Evolutionary conservation across 805 yeast genomes (phyloP).

Genomic region (Pichia scutulata): DNA sequence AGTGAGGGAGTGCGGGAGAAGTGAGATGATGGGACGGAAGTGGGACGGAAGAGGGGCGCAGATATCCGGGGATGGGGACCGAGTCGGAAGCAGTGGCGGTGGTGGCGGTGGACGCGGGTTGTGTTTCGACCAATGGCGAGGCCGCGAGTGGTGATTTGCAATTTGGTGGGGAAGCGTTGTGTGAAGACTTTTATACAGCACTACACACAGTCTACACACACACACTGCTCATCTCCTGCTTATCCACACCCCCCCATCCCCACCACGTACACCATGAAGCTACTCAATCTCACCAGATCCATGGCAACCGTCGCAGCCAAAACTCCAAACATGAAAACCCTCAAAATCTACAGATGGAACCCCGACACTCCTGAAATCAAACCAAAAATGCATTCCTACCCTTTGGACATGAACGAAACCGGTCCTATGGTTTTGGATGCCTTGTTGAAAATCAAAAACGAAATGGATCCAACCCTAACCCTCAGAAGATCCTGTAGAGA

Average conservation of each 20-base stretch:
- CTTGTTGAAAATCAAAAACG: conserved; percentile 87
- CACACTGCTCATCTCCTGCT: no score
- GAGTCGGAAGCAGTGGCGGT: no score
- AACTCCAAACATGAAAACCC: conserved; percentile 62
- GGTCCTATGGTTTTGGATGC: conserved; percentile 99
- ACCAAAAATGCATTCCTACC: conserved; percentile 78
- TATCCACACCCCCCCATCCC: background rate
- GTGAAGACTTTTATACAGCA: no score
- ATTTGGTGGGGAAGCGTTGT: no score
- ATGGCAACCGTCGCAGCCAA: conserved; percentile 52
- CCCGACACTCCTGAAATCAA: conserved; percentile 93
- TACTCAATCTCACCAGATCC: conserved; percentile 14
- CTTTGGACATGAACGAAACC: conserved; percentile 80
- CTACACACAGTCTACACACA: no score
- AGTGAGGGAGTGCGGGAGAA: no score
- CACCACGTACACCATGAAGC: conserved; percentile 1
- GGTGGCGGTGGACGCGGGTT: no score
- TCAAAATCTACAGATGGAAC: conserved; percentile 95
- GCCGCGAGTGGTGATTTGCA: no score
- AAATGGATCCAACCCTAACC: conserved; percentile 91
- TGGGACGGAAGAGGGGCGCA: no score
- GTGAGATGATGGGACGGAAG: no score
- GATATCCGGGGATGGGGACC: no score
- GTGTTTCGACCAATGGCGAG: no score
- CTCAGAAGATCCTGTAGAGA: conserved; percentile 98